Percentiles rank a stretch among this genome's conserved stretches.
These are phyloP conservation scores for Cudoniella acicularis DNA, from an alignment of 495 filamentous ascomycete species.

Conservation along the genomic window DNA sequence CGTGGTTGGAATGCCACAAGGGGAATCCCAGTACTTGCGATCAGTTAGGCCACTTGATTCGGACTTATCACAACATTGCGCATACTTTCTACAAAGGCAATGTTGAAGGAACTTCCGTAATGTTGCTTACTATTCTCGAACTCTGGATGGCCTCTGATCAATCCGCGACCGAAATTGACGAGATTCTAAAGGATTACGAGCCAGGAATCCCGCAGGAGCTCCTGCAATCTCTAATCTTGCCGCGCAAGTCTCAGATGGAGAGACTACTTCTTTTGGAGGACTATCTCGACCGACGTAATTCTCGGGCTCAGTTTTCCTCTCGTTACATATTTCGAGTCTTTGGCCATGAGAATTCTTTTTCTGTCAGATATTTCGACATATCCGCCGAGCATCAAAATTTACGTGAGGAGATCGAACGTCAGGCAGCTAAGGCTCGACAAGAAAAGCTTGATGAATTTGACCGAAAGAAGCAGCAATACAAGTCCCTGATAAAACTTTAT, in stretches of 20 bases:
- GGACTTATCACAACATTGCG: constrained; percentile 32
- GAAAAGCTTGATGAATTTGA: too few relatives aligned
- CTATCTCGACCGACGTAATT: constrained; percentile 39
- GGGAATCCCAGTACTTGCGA: constrained; percentile 13
- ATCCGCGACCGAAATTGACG: constrained; percentile 34
- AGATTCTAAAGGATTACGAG: constrained; percentile 48
- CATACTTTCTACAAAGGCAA: constrained; percentile 33
- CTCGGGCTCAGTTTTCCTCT: constrained; percentile 10
- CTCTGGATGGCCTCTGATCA: constrained; percentile 62
- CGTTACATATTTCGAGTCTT: constrained; percentile 35
- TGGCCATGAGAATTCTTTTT: constrained; percentile 37
- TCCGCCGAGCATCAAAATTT: too few relatives aligned
- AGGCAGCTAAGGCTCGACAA: too few relatives aligned
- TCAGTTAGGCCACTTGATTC: constrained; percentile 4
- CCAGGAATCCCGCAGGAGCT: constrained; percentile 39
- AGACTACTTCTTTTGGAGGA: constrained; percentile 44
- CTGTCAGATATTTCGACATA: constrained; percentile 53
- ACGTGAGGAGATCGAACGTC: too few relatives aligned
- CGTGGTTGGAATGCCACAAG: constrained; percentile 25
- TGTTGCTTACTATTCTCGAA: constrained; percentile 58
- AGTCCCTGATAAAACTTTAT: too few relatives aligned
- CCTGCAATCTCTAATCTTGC: constrained; percentile 48
- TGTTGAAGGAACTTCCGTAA: constrained; percentile 51
- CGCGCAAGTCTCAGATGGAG: constrained; percentile 43
- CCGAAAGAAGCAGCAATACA: too few relatives aligned